These are phyloP conservation scores for Arthrobotrys sinensis DNA, from an alignment of 2,329 filamentous ascomycete species.

Conservation along the genomic window DNA sequence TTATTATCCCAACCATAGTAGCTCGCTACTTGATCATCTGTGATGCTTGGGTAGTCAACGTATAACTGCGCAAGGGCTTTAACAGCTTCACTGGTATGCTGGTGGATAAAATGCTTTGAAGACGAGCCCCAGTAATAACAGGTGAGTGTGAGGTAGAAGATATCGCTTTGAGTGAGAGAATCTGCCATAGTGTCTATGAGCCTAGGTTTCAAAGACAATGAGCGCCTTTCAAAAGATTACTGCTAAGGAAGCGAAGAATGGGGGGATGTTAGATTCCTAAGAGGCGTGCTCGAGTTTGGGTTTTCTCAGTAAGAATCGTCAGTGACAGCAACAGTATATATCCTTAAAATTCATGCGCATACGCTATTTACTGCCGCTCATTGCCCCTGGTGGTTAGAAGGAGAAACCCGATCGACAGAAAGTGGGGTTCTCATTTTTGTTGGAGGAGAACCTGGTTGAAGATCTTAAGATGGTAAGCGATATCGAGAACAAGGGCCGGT, in stretches of 20 bases:
- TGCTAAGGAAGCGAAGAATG: not conserved
- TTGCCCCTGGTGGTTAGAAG: not conserved
- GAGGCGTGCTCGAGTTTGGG: not conserved
- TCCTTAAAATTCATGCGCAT: constrained; percentile 22
- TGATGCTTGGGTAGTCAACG: constrained; percentile 33
- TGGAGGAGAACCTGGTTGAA: constrained; percentile 13
- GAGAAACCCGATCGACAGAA: constrained; percentile 11
- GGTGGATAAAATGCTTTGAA: constrained; percentile 30
- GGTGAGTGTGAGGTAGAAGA: constrained; percentile 35
- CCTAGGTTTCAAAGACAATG: not conserved
- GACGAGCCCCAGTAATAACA: constrained; percentile 52
- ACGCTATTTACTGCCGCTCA: constrained; percentile 13
- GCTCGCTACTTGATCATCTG: constrained; percentile 44
- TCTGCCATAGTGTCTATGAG: constrained; percentile 12
- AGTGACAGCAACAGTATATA: constrained; percentile 38
- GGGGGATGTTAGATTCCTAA: too few species aligned
- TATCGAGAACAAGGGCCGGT: not conserved
- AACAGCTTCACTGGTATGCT: constrained; percentile 35
- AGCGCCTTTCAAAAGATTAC: not conserved
- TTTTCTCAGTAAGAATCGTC: constrained; percentile 17
- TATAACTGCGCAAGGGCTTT: constrained; percentile 41
- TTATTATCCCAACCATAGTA: constrained; percentile 47
- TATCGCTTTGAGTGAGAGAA: constrained; percentile 36
- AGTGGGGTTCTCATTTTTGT: constrained; percentile 18
- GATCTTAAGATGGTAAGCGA: not conserved